phyloP scores from a whole-genome alignment of 345 rosid species.

The Cardamine resedifolia region DNA sequence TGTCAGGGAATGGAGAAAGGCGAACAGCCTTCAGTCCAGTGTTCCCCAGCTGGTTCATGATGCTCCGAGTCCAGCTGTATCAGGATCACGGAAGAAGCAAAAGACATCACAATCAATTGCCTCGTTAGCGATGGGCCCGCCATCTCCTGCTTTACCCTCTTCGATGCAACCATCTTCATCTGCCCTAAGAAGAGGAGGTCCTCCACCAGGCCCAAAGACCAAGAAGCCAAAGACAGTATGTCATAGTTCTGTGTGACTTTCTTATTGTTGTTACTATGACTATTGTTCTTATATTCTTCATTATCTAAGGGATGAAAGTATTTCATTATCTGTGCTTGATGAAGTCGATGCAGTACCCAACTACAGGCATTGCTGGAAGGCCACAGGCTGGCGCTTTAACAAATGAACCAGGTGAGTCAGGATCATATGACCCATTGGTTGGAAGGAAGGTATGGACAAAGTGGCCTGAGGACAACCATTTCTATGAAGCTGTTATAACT shows the following conservation, averaged over 20 bases:
- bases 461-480: slow-evolving; percentile 94
- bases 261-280: not conserved
- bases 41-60: slow-evolving; percentile 67
- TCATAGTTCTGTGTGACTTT: slow-evolving; percentile 24
- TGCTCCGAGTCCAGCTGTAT: slow-evolving; percentile 75
- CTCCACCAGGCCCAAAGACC: slow-evolving; percentile 59
- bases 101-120: slow-evolving; percentile 79
- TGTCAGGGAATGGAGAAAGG: slow-evolving; percentile 93
- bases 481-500: slow-evolving; percentile 86
- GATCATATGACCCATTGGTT: slow-evolving; percentile 63
- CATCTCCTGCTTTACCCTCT: slow-evolving; percentile 73
- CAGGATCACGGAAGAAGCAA: slow-evolving; percentile 88
- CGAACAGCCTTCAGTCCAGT: slow-evolving; percentile 61
- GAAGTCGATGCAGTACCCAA: slow-evolving; percentile 67
- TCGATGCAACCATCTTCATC: slow-evolving; percentile 88
- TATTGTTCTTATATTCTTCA: slow-evolving; percentile 8
- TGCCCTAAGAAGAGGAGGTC: slow-evolving; percentile 67
- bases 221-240: slow-evolving; percentile 91
- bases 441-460: slow-evolving; percentile 95
- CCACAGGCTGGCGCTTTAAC: slow-evolving; percentile 57
- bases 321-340: slow-evolving; percentile 43
- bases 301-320: slow-evolving; percentile 26
- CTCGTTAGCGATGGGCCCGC: slow-evolving; percentile 73
- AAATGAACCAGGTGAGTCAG: slow-evolving; percentile 66
- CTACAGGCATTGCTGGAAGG: slow-evolving; percentile 68